phyloP scores from a whole-genome alignment of 1,284 basidiomycete genomes.

The Trametes sp. region DNA sequence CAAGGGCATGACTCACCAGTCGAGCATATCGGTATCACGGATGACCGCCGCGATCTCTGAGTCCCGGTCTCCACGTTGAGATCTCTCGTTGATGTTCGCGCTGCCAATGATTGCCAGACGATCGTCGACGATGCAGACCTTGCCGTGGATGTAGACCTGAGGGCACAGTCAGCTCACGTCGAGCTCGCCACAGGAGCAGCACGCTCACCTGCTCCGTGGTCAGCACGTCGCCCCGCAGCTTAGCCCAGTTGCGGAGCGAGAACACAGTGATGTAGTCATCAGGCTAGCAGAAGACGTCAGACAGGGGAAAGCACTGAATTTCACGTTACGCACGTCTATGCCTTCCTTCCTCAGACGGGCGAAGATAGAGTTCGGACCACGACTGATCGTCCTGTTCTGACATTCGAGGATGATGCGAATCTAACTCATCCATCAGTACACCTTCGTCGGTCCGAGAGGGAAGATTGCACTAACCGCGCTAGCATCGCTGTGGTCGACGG shows the following conservation, averaged over 20 bases:
- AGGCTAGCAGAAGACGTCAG: slow-evolving; percentile 54
- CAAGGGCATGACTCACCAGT: slow-evolving; percentile 60
- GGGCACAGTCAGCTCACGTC: not conserved
- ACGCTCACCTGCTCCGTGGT: slow-evolving; percentile 84
- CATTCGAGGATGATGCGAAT: slow-evolving; percentile 94
- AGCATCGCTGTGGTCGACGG: slow-evolving; percentile 93
- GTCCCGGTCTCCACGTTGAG: slow-evolving; percentile 94
- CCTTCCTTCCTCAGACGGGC: slow-evolving; percentile 86
- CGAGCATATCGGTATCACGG: slow-evolving; percentile 96
- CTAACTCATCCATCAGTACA: slow-evolving; percentile 46
- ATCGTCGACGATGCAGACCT: slow-evolving; percentile 96
- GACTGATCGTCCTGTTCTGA: slow-evolving; percentile 89
- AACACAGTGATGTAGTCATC: slow-evolving; percentile 95
- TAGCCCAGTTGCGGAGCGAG: slow-evolving; percentile 93
- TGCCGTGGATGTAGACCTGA: slow-evolving; percentile 90
- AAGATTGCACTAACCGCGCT: slow-evolving; percentile 70
- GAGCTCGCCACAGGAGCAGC: not conserved
- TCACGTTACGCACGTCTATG: slow-evolving; percentile 72
- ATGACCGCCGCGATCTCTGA: slow-evolving; percentile 95
- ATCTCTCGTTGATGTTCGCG: slow-evolving; percentile 98
- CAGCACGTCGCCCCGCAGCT: slow-evolving; percentile 84
- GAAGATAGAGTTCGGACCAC: slow-evolving; percentile 95
- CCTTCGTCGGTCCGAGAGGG: not conserved
- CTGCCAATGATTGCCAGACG: slow-evolving; percentile 98
- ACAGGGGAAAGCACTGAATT: not conserved